phyloP scores from a whole-genome alignment of 345 rosid genomes.

The Atalantia buxifolia region DNA sequence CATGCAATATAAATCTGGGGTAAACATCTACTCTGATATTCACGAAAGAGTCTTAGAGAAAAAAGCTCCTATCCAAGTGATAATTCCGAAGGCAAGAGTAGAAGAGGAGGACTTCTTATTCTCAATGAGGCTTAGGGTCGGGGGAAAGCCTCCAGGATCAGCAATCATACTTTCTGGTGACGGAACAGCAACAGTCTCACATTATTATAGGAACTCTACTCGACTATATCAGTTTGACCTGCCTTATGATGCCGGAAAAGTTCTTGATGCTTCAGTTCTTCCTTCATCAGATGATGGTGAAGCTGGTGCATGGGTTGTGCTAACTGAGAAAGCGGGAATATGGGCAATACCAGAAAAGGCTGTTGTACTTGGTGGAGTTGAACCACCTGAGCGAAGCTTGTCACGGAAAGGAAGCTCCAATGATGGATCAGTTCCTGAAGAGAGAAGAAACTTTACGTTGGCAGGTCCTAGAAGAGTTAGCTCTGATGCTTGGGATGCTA shows the following conservation, averaged over 20 bases:
- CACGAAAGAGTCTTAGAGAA: conserved; percentile 74
- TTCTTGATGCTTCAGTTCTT: conserved; percentile 89
- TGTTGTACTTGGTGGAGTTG: conserved; percentile 82
- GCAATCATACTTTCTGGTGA: conserved; percentile 84
- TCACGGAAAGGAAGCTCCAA: conserved; percentile 89
- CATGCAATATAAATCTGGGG: conserved; percentile 72
- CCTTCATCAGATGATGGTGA: conserved; percentile 66
- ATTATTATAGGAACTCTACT: conserved; percentile 61
- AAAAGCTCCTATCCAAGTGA: conserved; percentile 82
- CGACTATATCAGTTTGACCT: conserved; percentile 89
- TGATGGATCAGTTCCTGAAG: conserved; percentile 66
- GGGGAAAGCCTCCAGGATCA: conserved; percentile 90
- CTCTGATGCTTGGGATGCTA: conserved; percentile 59
- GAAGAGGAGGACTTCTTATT: conserved; percentile 86
- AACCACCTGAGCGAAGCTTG: conserved; percentile 90
- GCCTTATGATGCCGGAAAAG: conserved; percentile 96
- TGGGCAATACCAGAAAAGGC: conserved; percentile 98
- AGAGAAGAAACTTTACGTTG: conserved; percentile 49
- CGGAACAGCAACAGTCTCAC: conserved; percentile 89
- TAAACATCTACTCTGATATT: conserved; percentile 29
- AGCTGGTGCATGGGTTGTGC: conserved; percentile 87
- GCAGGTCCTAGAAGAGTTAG: conserved; percentile 52
- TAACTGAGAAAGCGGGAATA: conserved; percentile 93
- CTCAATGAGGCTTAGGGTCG: conserved; percentile 84
- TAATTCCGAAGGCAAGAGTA: conserved; percentile 95